Percentiles rank a stretch among this genome's conserved stretches.
Conservation (phyloP, 2,329 filamentous ascomycete species). For the Rachicladosporium sp. region DNA sequence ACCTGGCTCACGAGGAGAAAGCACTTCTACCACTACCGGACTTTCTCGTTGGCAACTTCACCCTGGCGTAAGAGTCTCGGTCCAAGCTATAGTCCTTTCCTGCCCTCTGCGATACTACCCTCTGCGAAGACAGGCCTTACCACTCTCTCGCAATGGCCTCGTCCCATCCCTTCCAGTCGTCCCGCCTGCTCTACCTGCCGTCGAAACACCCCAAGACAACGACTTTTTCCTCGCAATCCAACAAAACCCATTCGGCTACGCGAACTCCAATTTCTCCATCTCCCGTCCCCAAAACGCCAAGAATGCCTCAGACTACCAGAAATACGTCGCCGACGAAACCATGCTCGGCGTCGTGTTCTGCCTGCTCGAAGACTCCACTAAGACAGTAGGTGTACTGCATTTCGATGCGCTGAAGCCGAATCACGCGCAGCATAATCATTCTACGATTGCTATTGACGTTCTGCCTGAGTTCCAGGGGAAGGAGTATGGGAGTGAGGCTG, state of each 20-base stretch:
- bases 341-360: background rate
- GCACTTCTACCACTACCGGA: too few relatives aligned
- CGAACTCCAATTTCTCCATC: background rate
- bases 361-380: background rate
- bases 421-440: background rate
- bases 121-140: too few relatives aligned
- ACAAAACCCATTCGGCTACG: background rate
- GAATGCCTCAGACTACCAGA: background rate
- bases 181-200: background rate
- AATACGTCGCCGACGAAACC: background rate
- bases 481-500: background rate
- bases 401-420: background rate
- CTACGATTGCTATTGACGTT: background rate
- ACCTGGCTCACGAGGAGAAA: too few relatives aligned
- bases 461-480: background rate
- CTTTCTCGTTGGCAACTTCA: too few relatives aligned
- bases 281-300: background rate
- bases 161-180: background rate
- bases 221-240: background rate
- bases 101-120: too few relatives aligned
- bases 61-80: too few relatives aligned
- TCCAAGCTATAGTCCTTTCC: too few relatives aligned
- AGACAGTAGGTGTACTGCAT: background rate
- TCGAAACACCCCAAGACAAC: background rate
- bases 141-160: too few relatives aligned